Evolutionary conservation across 192 early-diverging fungal genomes (phyloP), one percentile per base, ranked within the genome.

Genomic region (Lobosporangium transversale): DNA sequence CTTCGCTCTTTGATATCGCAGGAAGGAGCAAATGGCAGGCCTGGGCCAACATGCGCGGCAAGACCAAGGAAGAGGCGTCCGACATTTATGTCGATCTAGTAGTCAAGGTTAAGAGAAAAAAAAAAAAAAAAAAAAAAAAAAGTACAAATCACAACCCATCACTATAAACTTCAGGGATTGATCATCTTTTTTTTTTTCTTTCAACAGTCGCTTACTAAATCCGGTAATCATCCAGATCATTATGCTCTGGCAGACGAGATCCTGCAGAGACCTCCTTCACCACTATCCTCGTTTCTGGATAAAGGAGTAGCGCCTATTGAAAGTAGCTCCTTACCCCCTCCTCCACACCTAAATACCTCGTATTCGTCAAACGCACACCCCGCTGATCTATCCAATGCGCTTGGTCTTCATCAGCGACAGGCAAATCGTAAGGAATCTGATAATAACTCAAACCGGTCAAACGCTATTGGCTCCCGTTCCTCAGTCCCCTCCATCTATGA

Each of bases 1-100:
- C 73, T n/a, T 50, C 73, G 0, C 62, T 76, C 53, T 76, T 67
- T 33, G 73, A 76, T 30, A 76, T 76, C 18, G 24, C 64, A 8
- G 73, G 64, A 7, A 37, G 73, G 48, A 76, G 73, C 65, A 76
- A 76, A 36, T 76, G 73, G 73, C 73, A 76, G 35, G 73, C 73
- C n/a, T 76, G 73, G 73, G 57, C 73, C 9, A 76, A 76, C 65
- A 62, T 76, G 64, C 57, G 58, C 3, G 73, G 73, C 47, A 76
- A 67, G 43, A 57, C 59, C 21, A 18, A 47, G 20, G 53, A 61
- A 1, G 58, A 76, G 21, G 73, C 73, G 7, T 31, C 44, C 20
- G 59, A 62, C 9, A 42, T 56, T 15, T 76, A 76, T 30, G 64
- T 76, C 30, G 58, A 76, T 40, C 23, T 76, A 17, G 73, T 76